Evolutionary conservation across 225 moss, liverwort and hornwort species (phyloP).

Genomic region (Antitrichia curtipendula): DNA sequence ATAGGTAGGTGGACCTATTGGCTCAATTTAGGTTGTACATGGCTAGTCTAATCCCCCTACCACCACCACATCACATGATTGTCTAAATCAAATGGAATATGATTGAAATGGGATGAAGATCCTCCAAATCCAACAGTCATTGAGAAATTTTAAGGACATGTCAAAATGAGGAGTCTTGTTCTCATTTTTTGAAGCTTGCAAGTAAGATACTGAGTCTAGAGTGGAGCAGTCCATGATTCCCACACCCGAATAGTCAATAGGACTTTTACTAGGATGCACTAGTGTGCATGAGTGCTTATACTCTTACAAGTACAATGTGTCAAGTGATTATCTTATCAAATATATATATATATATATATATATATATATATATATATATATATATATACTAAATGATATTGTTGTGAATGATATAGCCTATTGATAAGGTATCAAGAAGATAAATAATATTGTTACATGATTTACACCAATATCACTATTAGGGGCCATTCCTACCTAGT

Average conservation of each 20-base stretch:
- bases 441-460: neutral
- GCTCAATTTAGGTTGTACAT: neutral
- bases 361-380: too few relatives aligned
- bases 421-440: neutral
- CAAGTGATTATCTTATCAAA: neutral
- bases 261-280: neutral
- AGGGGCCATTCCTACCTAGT: too few relatives aligned
- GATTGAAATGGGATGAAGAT: neutral
- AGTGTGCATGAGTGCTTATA: fast-evolving
- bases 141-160: neutral
- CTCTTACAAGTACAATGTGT: neutral
- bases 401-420: neutral
- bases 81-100: neutral
- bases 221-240: neutral
- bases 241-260: neutral
- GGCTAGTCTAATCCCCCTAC: neutral
- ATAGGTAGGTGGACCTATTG: neutral
- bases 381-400: neutral
- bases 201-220: fast-evolving
- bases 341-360: too few relatives aligned
- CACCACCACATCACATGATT: fast-evolving
- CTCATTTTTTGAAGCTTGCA: neutral
- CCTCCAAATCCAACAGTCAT: neutral
- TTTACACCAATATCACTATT: too few relatives aligned
- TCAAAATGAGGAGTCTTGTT: fast-evolving